Base-by-base conservation (phyloP, 345 rosid genomes). In the Trapa incisa region DNA sequence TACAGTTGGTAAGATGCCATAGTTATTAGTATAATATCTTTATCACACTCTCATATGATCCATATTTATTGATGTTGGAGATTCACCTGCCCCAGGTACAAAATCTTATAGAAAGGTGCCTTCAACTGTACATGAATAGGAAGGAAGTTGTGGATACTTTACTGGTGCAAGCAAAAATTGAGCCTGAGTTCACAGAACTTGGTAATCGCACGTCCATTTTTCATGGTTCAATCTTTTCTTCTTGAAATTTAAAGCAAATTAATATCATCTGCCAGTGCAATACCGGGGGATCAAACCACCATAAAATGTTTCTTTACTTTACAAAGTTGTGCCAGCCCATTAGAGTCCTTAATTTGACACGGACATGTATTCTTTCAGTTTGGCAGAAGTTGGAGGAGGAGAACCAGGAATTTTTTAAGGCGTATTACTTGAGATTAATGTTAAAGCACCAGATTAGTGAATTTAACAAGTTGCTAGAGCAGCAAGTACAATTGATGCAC, bases 351-450 rank as follows among this genome's bases (percentile, higher is more conserved):
- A 14, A 12, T 14, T 41, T 5, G 41, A 53, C 58, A 9, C 29
- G 52, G 38, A 48, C 13, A 70, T 43, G 38, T n/a, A 50, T 42
- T 62, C 75, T 75, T 41, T 62, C 80, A 95, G 99, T 95, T 78
- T 95, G 99, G 99, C 94, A 95, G 86, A 92, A 92, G 86, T 98
- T 95, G 74, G 98, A 95, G 78, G 98, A 92, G 80, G 96, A 91
- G 80, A 95, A 95, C 77, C 81, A 77, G 37, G 98, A 92, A 7
- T 95, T 95, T 78, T 95, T 95, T 76, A 80, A 83, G 72, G 98
- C 97, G 50, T 95, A 95, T 79, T 84, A 89, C 78, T 79, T 95
- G 66, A 95, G 97, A 75, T 80, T 95, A 67, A 85, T 72, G 84
- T 88, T 91, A 70, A 95, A 95, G 84, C 89, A 84, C 72, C 99